Conservation (phyloP, 73 alveolate genomes). For the Blepharisma japonicum region DNA sequence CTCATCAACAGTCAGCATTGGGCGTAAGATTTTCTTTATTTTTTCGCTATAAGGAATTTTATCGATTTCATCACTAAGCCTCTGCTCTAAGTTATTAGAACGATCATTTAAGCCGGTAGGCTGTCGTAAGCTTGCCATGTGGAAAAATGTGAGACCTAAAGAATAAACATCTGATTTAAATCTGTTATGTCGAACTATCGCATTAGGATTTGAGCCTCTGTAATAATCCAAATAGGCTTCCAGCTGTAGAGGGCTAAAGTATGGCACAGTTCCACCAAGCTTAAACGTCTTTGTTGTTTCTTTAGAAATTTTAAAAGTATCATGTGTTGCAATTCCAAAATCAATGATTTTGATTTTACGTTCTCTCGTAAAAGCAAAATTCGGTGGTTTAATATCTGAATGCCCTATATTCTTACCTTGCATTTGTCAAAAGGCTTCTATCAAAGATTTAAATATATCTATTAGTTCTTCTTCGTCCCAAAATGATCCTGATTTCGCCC, state of each 20-base stretch:
- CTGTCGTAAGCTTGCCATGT: background rate
- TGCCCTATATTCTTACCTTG: conserved; percentile 10
- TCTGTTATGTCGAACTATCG: background rate
- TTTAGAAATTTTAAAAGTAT: background rate
- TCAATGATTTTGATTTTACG: conserved; percentile 11
- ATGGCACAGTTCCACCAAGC: conserved; percentile 17
- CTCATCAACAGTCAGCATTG: conserved; percentile 28
- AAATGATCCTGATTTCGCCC: background rate
- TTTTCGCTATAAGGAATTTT: background rate
- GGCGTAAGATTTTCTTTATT: background rate
- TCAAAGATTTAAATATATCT: background rate
- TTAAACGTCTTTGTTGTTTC: conserved; percentile 10
- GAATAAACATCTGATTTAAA: conserved; percentile 14
- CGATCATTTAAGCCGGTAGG: background rate
- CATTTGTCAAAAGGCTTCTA: background rate
- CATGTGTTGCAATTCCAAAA: background rate
- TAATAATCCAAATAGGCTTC: background rate
- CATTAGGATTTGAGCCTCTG: background rate
- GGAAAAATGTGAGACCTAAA: conserved; percentile 13
- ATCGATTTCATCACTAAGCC: background rate
- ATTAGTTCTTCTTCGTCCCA: background rate
- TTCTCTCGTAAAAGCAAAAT: background rate
- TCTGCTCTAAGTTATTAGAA: background rate
- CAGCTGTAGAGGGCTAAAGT: conserved; percentile 17
- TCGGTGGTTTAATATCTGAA: conserved; percentile 3